Evolutionary conservation across 305 asterid species (phyloP).

Genomic region (Fraxinus latifolia): DNA sequence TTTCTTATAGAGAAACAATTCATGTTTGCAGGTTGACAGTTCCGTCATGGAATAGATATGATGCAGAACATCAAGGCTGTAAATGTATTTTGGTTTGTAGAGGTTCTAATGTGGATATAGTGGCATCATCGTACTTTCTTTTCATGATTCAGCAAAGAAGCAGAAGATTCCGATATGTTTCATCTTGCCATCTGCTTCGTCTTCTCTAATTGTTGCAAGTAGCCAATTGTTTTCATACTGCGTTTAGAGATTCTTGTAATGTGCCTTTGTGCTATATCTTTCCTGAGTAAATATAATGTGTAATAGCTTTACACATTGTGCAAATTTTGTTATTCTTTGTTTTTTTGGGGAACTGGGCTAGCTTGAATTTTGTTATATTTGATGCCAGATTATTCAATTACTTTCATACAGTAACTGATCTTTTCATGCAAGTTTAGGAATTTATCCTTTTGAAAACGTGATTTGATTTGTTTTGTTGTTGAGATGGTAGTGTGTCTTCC

Average conservation of each 20-base stretch:
- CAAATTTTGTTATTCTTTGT: not conserved
- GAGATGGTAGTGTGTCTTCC: not conserved
- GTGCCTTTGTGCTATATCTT: not conserved
- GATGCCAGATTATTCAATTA: not conserved
- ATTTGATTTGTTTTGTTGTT: not conserved
- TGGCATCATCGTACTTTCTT: conserved; percentile 20
- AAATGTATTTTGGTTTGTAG: conserved; percentile 19
- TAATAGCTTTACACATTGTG: not conserved
- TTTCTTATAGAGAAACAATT: not conserved
- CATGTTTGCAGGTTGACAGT: conserved; percentile 25
- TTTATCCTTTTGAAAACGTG: not conserved
- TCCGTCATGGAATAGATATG: conserved; percentile 21
- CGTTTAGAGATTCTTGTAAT: not conserved
- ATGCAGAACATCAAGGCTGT: conserved; percentile 22
- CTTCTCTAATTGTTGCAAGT: conserved; percentile 7
- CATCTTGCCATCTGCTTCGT: not conserved
- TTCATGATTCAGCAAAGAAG: conserved; percentile 12
- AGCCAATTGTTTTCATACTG: not conserved
- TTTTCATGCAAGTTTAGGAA: not conserved
- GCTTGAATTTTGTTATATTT: not conserved
- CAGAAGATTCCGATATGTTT: conserved; percentile 10
- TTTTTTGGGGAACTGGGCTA: not conserved
- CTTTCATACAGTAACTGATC: not conserved
- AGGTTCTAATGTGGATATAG: conserved; percentile 27
- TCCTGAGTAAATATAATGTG: not conserved